phyloP scores from a whole-genome alignment of 495 filamentous ascomycete species.

The Penicillium alfredii region DNA sequence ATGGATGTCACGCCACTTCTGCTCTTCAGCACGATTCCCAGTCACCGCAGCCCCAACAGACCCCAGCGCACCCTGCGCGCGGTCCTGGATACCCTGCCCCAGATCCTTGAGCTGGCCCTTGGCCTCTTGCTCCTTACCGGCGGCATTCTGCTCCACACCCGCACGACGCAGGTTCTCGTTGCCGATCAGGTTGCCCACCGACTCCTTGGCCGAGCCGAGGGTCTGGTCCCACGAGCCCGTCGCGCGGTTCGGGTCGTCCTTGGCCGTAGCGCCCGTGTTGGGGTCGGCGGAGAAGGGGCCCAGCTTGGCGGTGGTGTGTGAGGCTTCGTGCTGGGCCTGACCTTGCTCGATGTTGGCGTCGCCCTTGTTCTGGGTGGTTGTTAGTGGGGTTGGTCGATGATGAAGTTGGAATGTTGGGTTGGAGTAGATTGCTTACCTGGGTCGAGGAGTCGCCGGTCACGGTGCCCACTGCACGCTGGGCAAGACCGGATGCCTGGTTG shows the following conservation, averaged over 20 bases:
- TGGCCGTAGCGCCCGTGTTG: conserved; percentile 61
- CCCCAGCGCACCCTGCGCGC: conserved; percentile 67
- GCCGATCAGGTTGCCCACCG: conserved; percentile 68
- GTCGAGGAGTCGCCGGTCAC: conserved; percentile 68
- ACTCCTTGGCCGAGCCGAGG: conserved; percentile 77
- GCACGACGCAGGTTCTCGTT: conserved; percentile 65
- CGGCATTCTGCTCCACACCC: conserved; percentile 70
- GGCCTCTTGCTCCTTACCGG: conserved; percentile 78
- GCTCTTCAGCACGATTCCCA: conserved; percentile 61
- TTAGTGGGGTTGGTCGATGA: conserved; percentile 8
- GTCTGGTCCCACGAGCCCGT: conserved; percentile 82
- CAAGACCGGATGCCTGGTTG: conserved; percentile 67
- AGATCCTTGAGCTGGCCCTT: conserved; percentile 76
- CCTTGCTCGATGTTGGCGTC: conserved; percentile 55
- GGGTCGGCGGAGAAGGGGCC: conserved; percentile 60
- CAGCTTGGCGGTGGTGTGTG: conserved; percentile 59
- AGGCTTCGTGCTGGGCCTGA: conserved; percentile 58
- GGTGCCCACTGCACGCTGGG: conserved; percentile 64
- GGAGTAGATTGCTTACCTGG: conserved; percentile 42
- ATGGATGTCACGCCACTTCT: conserved; percentile 59
- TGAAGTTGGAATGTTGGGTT: neutral
- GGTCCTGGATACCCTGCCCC: conserved; percentile 63
- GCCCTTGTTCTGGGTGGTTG: conserved; percentile 35
- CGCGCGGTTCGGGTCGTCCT: conserved; percentile 66
- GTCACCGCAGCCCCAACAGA: conserved; percentile 61